Evolutionary conservation across 352 stramenopile species (phyloP).

Genomic region (Globisporangium barbulae): DNA sequence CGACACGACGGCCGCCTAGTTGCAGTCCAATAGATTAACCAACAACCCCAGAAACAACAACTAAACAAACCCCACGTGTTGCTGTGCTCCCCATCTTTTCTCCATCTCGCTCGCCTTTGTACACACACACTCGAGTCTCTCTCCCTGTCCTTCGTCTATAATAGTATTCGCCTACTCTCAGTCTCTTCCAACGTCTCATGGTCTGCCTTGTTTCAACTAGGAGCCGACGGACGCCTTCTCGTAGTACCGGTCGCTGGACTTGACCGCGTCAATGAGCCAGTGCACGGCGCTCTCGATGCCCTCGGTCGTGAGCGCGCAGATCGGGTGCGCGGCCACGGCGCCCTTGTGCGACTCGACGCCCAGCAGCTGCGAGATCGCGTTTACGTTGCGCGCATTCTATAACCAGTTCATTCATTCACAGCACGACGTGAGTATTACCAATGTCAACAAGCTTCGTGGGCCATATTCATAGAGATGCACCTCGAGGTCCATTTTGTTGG

Average conservation of each 20-base stretch:
- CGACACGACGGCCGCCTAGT: neutral
- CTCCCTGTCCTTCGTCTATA: neutral
- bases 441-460: neutral
- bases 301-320: slow-evolving; percentile 66
- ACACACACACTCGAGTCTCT: neutral
- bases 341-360: slow-evolving; percentile 39
- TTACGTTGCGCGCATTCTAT: slow-evolving; percentile 35
- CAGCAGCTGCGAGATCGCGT: slow-evolving; percentile 42
- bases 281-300: slow-evolving; percentile 69
- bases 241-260: slow-evolving; percentile 66
- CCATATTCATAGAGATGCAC: slow-evolving; percentile 13
- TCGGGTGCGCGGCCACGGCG: slow-evolving; percentile 40
- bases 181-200: neutral
- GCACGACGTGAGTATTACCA: neutral
- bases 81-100: neutral
- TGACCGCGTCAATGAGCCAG: slow-evolving; percentile 72
- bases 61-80: neutral
- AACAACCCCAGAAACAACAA: slow-evolving; percentile 3
- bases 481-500: slow-evolving; percentile 90
- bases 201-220: slow-evolving; percentile 1
- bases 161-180: neutral
- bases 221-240: slow-evolving; percentile 27
- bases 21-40: slow-evolving; percentile 11
- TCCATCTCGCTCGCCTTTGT: neutral
- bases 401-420: neutral